These are phyloP conservation scores for Termitomyces sp. DNA, from an alignment of 768 basidiomycete genomes.

Conservation along the genomic window DNA sequence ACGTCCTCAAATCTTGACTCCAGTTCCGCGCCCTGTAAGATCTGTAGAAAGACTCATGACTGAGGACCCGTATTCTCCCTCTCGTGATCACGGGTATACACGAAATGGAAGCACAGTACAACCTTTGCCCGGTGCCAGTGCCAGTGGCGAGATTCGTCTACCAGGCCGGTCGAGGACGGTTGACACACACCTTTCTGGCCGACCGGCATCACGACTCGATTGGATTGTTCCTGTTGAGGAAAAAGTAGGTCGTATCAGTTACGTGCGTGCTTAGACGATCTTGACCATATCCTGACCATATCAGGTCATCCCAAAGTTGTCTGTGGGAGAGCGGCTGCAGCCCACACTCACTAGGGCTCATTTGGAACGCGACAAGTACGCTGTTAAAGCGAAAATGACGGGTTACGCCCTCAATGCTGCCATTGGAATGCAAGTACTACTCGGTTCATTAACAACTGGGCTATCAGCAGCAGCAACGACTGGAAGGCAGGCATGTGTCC, in stretches of 20 bases:
- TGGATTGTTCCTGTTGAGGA: conserved; percentile 34
- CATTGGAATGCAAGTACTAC: conserved; percentile 59
- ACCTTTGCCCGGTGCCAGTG: conserved; percentile 14
- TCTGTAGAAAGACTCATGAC: conserved; percentile 5
- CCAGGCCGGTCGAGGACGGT: conserved; percentile 12
- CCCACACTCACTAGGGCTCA: conserved; percentile 52
- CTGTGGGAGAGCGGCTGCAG: conserved; percentile 49
- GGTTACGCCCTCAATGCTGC: conserved; percentile 42
- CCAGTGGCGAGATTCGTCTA: conserved; percentile 2
- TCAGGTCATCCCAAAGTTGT: conserved; percentile 24
- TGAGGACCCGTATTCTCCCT: conserved; percentile 2
- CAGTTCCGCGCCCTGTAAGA: conserved; percentile 4
- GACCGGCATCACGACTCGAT: conserved; percentile 31
- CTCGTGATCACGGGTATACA: not conserved
- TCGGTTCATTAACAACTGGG: conserved; percentile 68
- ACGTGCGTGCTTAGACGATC: too few species aligned
- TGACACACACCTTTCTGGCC: conserved; percentile 15
- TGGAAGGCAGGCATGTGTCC: conserved; percentile 38
- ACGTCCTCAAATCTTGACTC: not conserved
- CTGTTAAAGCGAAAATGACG: conserved; percentile 40
- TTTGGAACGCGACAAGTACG: conserved; percentile 43
- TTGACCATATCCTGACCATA: not conserved
- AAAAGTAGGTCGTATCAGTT: not conserved
- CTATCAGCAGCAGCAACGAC: conserved; percentile 44
- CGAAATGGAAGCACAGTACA: conserved; percentile 16